Conservation (phyloP, 495 filamentous ascomycete species). For the Clohesyomyces aquaticus region DNA sequence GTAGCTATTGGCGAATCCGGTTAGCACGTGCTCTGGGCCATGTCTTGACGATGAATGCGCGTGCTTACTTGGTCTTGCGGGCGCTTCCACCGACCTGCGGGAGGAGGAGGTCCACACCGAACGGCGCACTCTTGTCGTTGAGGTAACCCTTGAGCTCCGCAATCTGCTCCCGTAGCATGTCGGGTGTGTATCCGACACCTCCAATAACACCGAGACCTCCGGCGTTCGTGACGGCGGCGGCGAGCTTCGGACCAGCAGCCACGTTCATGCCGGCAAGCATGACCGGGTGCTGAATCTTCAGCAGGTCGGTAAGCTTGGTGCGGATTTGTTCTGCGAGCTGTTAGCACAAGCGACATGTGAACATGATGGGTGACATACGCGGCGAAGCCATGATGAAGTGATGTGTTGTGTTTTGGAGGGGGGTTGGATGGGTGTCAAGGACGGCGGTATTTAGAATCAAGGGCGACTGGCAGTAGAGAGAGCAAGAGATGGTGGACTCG, state of each 20-base stretch:
- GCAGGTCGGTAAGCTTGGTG: constrained; percentile 88
- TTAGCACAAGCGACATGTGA: constrained; percentile 35
- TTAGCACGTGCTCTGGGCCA: constrained; percentile 9
- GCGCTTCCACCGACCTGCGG: constrained; percentile 94
- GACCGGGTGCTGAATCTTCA: constrained; percentile 96
- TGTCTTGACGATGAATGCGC: too few species aligned
- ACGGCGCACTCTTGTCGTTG: constrained; percentile 94
- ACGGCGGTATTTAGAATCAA: background rate
- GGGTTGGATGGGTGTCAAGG: constrained; percentile 2
- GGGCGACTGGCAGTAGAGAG: background rate
- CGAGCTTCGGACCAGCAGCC: constrained; percentile 94
- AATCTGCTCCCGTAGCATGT: constrained; percentile 95
- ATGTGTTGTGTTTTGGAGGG: background rate
- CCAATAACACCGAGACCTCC: constrained; percentile 96
- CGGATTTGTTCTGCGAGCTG: constrained; percentile 71
- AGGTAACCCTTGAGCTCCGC: constrained; percentile 89
- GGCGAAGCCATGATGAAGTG: constrained; percentile 40
- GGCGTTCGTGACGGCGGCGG: constrained; percentile 95
- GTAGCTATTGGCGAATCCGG: constrained; percentile 59
- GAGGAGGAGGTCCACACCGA: constrained; percentile 92
- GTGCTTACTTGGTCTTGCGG: constrained; percentile 87
- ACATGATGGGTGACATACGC: constrained; percentile 22
- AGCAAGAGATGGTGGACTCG: background rate
- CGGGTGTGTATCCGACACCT: constrained; percentile 93
- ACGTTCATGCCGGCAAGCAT: constrained; percentile 99